Base-by-base conservation (phyloP, 495 filamentous ascomycete species). In the Tuber brumale region DNA sequence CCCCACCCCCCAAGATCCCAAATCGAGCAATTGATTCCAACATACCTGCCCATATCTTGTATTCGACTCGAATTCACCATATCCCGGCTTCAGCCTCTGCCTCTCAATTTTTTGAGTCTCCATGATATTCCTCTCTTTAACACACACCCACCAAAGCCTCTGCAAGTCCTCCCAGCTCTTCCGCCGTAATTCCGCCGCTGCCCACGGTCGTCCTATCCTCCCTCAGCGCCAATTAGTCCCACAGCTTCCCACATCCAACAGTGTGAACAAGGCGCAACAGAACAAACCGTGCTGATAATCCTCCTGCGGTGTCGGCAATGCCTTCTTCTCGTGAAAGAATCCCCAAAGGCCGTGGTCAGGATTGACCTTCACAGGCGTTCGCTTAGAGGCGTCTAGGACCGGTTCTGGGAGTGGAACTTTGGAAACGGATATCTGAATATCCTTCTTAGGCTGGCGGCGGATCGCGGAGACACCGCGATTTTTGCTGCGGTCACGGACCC, bases 101-200 rank as follows among this genome's bases (percentile, higher is more conserved):
- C 90, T 87, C 85, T 95, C 93, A 75, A 87, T 82, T 23, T 86
- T 85, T 74, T 91, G 89, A 21, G 96, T 98, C n/a, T 89, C 88
- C 81, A 98, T 89, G 71, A 92, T 89, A 84, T 99, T 99, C 79
- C 92, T 88, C 85, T 99, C 96, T 86, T 93, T 96, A 76, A 90
- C 87, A 83, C 96, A 99, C 44, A 94, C 90, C 92, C 94, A 98
- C 95, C 95, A 99, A 76, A 99, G 87, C 72, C 85, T 85, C 82
- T 97, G 94, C 70, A 99, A 85, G 84, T 97, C 95, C 69, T 97
- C 93, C 94, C 94, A 99, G 74, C 90, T 91, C 85, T 97, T 97
- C 70, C 88, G 85, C 51, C 94, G 89, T 72, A 99, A 88, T 85
- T 99, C 96, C 85, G 92, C 90, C n/a, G 91, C 90, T 43, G 87